Base-by-base conservation (phyloP, 495 filamentous ascomycete genomes). In the Penicillium coffeae region DNA sequence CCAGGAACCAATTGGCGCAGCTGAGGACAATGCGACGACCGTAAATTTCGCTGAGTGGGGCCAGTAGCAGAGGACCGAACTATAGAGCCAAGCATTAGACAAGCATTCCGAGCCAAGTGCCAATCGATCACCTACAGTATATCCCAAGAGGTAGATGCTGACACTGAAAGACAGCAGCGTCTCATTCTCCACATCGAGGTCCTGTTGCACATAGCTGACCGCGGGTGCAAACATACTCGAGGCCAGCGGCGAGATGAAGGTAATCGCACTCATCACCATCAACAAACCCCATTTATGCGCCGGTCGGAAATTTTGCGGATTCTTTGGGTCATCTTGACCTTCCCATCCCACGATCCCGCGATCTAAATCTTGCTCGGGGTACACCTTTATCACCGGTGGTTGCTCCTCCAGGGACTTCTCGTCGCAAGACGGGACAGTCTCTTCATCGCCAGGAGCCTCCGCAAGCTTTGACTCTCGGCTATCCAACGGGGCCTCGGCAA, bases 141-240 rank as follows among this genome's bases (percentile, higher is more conserved):
- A 85, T 0, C 85, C 86, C 3, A 87, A 54, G 4, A 84, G 56
- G 45, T 68, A 84, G 14, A 83, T 77, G 46, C 71, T 79, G 14
- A 85, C 77, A 36, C 66, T 70, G 41, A 84, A 72, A 0, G 77
- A 62, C 1, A 70, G 59, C 8, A 83, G 52, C 3, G 70, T 76
- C 43, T 64, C 47, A 51, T 77, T 75, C 0, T 63, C 71, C 14
- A 86, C 83, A 13, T 71, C 50, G 32, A 91, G 75, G 4, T 91
- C 86, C 5, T 34, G 40, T 33, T 70, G 65, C 38, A 88, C 75
- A 5, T 70, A 60, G 13, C 51, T 50, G 1, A 87, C 65, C 0
- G 82, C 80, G 0, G 88, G 88, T 4, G 87, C 80, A n/a, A 90
- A 80, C 77, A 91, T 89, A 35, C 81, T 81, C 12, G 80, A 85